Evolutionary conservation across 2,329 filamentous ascomycete genomes (phyloP), one percentile per base, ranked within the genome.

Genomic region (Colletotrichum tabaci): DNA sequence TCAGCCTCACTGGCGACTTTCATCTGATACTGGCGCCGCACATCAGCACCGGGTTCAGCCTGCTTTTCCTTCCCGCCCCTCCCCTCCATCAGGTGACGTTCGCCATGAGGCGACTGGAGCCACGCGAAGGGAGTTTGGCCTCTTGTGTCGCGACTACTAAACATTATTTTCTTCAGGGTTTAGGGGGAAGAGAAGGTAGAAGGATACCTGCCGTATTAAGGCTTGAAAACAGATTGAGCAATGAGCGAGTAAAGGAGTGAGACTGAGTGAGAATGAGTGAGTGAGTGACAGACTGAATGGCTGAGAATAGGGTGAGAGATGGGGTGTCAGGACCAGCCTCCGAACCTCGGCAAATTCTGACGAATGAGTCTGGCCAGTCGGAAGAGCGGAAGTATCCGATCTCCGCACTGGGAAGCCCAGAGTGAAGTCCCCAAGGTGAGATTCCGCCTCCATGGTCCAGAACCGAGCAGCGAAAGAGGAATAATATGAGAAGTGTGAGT

Each of bases 301-400:
- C 13, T 35, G 40, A 16, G 40, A 9, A 46, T 8, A 53, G 16
- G 1, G 26, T 12, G n/a, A 1, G 35, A 40, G 61, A 35, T 1
- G 10, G 16, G 46, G 15, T n/a, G 30, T 35, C 30, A 72, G 70
- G 61, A 66, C 66, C 60, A 65, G 70, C 61, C 49, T 47, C 61
- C 67, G 61, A 73, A 66, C 71, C 71, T 73, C 71, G 71, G 71
- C 71, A 71, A 66, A 35, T 62, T 62, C 71, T 73, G 56, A 30
- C 66, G 61, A 72, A 73, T 71, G 38, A 66, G 21, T 21, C 26
- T 47, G 21, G 47, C 49, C 60, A 68, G 52, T 72, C 65, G 69
- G 26, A 53, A 46, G 60, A 56, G 46, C 66, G 70, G 70, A 71
- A 66, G 67, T 57, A 50, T 42, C 61, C 67, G 66, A 44, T 42